Base-by-base conservation (phyloP, 1,139 yeast genomes). In the Oligophagozyma castellii region DNA sequence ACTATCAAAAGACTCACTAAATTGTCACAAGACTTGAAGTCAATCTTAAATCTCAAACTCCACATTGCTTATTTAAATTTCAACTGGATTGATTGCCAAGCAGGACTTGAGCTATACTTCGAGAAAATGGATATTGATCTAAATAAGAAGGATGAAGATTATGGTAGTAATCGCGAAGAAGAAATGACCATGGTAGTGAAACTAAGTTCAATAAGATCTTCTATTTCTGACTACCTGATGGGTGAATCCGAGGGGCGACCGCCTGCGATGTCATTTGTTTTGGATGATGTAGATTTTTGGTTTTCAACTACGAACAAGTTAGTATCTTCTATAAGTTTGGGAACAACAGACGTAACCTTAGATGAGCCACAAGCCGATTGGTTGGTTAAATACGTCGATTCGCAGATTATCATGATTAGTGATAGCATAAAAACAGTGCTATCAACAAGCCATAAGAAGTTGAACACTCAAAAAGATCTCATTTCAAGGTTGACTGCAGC, bases 401-500 rank as follows among this genome's bases (percentile, higher is more conserved):
- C 34, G 3, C 37, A 61, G 5, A 23, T 18, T 18, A n/a, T n/a
- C n/a, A n/a, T n/a, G n/a, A n/a, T n/a, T n/a, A n/a, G n/a, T n/a
- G 20, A 18, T 18, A 7, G 20, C 10, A 10, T 18, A 7, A 7
- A 18, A 10, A 18, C 20, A 18, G 20, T 7, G 10, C 7, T 10
- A 7, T 18, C 20, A 10, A 7, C 10, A 7, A 7, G 7, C 10
- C 28, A 31, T 13, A 27, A 29, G 5, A 29, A 35, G 21, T 20
- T 27, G 3, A 32, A 26, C 3, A 29, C 37, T 5, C 41, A 45
- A 15, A 48, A 39, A 27, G 48, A 44, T 16, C 24, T 51, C 5
- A 41, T 53, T 23, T 39, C 52, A n/a, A 58, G 64, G 23, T 53
- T 83, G 14, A 66, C 89, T 0, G 48, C 58, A 16, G 89, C 86